Evolutionary conservation across 805 yeast species (phyloP), one percentile per base, ranked within the genome.

Genomic region (Suhomyces sp.): DNA sequence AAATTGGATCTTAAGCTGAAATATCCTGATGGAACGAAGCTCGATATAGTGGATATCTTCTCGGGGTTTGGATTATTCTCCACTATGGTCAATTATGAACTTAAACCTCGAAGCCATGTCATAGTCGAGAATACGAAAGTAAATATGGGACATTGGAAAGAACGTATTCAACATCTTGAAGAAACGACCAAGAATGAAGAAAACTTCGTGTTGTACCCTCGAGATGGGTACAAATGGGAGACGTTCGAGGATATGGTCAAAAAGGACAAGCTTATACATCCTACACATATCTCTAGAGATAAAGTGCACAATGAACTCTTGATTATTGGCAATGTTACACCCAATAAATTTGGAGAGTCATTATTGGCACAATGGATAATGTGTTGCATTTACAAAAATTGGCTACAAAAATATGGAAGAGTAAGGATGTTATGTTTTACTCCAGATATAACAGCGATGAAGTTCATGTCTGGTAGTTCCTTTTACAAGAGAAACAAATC

Each of bases 351-450:
- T 39, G 84, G 83, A 9, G 93, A 83, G 53, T 78, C 82, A 33
- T 69, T 86, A 12, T 56, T 83, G 17, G 79, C 83, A 38, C 95
- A 87, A 59, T 83, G 88, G 79, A 56, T 83, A 20, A 74, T 72
- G 40, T 83, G 95, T 57, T 63, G 81, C 19, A 79, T 75, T 0
- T 72, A 81, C 52, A 66, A 72, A 31, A 84, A 83, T 50, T 87
- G 95, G 96, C 54, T 86, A 6, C 81, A 79, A 43, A 66, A 69
- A 46, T 83, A 72, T 56, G 73, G 95, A 6, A 72, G 83, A 31
- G 90, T 88, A 2, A 70, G 86, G 42, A 76, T 87, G 80, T 60
- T 90, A 16, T 58, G 83, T 11, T 77, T 90, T 79, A 66, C 81
- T 14, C 77, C 80, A 3, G 76, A 80, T 5, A 33, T 64, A 0